These are phyloP conservation scores for Terfezia claveryi DNA, from an alignment of 495 filamentous ascomycete genomes.

Conservation along the genomic window DNA sequence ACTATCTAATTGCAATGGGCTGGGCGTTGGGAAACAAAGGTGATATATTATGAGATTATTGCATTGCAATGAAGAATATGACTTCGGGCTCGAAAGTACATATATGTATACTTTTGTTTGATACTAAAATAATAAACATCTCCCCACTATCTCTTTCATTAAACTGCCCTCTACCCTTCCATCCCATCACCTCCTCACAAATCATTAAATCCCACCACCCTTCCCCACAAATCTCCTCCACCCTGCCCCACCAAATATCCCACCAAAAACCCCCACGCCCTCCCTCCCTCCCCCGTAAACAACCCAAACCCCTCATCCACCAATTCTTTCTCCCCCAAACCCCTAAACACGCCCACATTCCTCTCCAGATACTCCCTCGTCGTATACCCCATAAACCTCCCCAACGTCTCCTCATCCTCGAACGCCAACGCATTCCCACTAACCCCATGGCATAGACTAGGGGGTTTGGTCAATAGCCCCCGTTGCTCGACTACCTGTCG, in stretches of 20 bases:
- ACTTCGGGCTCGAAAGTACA: too few relatives aligned
- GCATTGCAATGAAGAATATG: too few relatives aligned
- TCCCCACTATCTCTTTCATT: too few relatives aligned
- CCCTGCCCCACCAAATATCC: neutral
- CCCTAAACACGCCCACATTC: neutral
- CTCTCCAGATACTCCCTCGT: neutral
- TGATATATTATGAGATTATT: too few relatives aligned
- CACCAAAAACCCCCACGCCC: neutral
- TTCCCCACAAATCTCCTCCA: neutral
- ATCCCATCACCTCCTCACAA: neutral
- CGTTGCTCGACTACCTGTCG: slow-evolving; percentile 15
- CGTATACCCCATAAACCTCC: neutral
- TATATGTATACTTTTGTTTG: too few relatives aligned
- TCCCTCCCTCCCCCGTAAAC: neutral
- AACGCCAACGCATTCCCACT: neutral
- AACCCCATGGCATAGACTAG: neutral
- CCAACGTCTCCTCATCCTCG: neutral
- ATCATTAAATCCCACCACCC: neutral
- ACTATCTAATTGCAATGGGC: too few relatives aligned
- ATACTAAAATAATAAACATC: too few relatives aligned
- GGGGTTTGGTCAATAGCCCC: slow-evolving; percentile 2
- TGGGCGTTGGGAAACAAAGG: too few relatives aligned
- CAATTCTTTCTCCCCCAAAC: neutral
- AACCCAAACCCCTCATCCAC: neutral
- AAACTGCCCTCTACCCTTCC: too few relatives aligned